A percentile compares a stretch with the other conserved stretches of the same genome.
phyloP scores from a whole-genome alignment of 2,329 filamentous ascomycete genomes.

The Talaromyces verruculosus region DNA sequence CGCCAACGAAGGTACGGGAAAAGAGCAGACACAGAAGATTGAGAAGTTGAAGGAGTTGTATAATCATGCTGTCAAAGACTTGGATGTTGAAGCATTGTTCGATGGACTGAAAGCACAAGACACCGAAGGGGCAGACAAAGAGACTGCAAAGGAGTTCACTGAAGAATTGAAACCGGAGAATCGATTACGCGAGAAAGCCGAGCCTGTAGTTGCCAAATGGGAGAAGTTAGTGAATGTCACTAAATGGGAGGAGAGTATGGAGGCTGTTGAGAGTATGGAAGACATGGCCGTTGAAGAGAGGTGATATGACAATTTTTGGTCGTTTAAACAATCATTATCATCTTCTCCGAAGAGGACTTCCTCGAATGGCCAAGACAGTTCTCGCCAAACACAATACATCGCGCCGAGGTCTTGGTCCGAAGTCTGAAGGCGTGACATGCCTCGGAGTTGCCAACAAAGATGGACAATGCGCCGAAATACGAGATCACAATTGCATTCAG shows the following conservation, averaged over 20 bases:
- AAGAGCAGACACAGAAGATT: constrained; percentile 34
- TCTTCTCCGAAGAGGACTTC: background rate
- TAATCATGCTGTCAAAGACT: constrained; percentile 55
- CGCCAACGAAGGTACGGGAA: background rate
- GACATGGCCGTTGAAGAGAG: constrained; percentile 22
- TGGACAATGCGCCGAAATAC: background rate
- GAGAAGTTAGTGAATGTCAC: constrained; percentile 35
- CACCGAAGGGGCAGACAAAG: constrained; percentile 9
- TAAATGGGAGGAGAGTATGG: constrained; percentile 43
- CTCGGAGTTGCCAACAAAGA: background rate
- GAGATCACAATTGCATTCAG: background rate
- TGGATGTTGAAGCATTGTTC: constrained; percentile 65
- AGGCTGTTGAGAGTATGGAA: constrained; percentile 35
- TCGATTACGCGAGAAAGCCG: constrained; percentile 32
- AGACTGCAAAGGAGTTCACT: background rate
- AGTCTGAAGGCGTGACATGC: background rate
- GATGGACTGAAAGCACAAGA: constrained; percentile 32
- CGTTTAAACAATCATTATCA: background rate
- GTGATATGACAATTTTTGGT: background rate
- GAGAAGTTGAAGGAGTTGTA: constrained; percentile 37
- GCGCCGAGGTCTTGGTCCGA: background rate
- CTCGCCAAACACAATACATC: background rate
- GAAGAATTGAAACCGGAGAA: constrained; percentile 31
- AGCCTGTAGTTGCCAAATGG: constrained; percentile 33
- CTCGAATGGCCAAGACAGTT: background rate